A percentile compares a stretch with the other conserved stretches of the same genome.
Conservation (phyloP, 176 grass and related monocot species). For the Alopecurus myosuroides region DNA sequence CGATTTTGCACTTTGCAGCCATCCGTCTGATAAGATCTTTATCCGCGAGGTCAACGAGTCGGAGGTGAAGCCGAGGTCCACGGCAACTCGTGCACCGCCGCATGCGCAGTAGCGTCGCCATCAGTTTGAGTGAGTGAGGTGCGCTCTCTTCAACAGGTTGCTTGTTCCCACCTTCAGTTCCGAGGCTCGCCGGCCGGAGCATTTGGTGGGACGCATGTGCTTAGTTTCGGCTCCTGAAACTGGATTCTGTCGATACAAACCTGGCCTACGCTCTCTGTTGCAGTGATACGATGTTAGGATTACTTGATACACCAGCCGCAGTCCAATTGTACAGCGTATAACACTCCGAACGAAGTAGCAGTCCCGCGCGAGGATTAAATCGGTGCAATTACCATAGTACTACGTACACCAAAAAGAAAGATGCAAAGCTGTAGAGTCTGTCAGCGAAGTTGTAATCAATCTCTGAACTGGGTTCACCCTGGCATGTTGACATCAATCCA, state of each 20-base stretch:
- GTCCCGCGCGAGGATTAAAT: not conserved
- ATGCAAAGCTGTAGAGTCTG: not conserved
- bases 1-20: slow-evolving; percentile 28
- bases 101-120: not conserved
- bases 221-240: not conserved
- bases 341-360: not conserved
- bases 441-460: not conserved
- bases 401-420: not conserved
- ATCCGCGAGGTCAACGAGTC: slow-evolving; percentile 46
- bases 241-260: not conserved
- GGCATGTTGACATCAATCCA: not conserved
- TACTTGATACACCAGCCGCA: not conserved
- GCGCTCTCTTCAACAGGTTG: not conserved
- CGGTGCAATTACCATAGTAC: not conserved
- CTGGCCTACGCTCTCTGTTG: not conserved
- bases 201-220: not conserved
- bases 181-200: not conserved
- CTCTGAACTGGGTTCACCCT: not conserved
- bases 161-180: not conserved
- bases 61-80: slow-evolving; percentile 62
- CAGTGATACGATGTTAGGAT: not conserved
- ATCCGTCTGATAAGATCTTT: slow-evolving; percentile 50
- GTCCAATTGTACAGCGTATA: not conserved
- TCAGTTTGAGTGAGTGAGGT: not conserved
- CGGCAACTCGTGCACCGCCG: slow-evolving; percentile 7